These are phyloP conservation scores for Cenchrus fungigraminus DNA, from an alignment of 176 grass and related monocot species.

Conservation along the genomic window DNA sequence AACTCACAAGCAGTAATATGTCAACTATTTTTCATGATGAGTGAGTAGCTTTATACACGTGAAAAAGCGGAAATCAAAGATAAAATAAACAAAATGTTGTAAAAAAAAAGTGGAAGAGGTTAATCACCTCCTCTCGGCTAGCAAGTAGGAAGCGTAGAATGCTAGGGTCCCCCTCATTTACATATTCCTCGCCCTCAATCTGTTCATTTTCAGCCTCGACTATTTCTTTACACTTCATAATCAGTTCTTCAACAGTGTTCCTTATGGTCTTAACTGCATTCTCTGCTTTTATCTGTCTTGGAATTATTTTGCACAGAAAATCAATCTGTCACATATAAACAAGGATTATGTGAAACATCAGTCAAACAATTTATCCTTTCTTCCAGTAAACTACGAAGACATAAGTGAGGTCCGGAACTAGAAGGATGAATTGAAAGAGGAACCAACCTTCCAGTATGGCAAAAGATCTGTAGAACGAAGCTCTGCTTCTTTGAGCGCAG, in stretches of 20 bases:
- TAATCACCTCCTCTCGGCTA: conserved; percentile 89
- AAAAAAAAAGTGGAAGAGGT: conserved; percentile 28
- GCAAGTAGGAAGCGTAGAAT: conserved; percentile 92
- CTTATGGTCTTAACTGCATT: conserved; percentile 82
- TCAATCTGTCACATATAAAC: conserved; percentile 56
- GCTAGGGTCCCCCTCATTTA: conserved; percentile 97
- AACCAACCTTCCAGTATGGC: conserved; percentile 88
- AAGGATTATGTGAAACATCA: conserved; percentile 29
- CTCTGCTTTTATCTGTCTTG: conserved; percentile 92
- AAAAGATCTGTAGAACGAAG: conserved; percentile 93
- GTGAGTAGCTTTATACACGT: neutral
- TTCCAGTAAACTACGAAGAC: neutral
- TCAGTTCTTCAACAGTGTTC: conserved; percentile 84
- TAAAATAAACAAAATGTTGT: neutral
- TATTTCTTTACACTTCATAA: conserved; percentile 86
- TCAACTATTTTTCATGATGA: conserved; percentile 30
- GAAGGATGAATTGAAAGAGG: conserved; percentile 11
- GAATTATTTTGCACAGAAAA: conserved; percentile 89
- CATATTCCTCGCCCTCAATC: conserved; percentile 91
- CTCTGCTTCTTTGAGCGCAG: conserved; percentile 93
- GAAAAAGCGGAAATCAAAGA: neutral
- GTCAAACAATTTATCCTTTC: neutral
- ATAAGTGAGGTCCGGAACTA: neutral
- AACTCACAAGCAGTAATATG: conserved; percentile 1
- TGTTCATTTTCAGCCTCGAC: conserved; percentile 97